phyloP scores from a whole-genome alignment of 2,329 filamentous ascomycete genomes.

The Fusarium sp. region DNA sequence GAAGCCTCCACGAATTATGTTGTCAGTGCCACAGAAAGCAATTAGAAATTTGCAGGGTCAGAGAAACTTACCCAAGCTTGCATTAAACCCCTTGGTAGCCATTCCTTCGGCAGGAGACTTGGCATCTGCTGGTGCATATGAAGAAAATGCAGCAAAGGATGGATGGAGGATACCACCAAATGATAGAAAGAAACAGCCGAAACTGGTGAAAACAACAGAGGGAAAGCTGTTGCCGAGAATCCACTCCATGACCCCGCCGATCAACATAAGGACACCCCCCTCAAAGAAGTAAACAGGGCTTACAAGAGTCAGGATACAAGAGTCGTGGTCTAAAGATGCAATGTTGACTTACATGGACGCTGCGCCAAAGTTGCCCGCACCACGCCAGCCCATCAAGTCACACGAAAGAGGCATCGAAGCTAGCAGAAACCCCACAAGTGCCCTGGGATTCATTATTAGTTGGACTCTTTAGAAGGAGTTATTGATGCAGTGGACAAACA shows the following conservation, averaged over 20 bases:
- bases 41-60: too few relatives aligned
- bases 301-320: not conserved
- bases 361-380: slow-evolving; percentile 59
- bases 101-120: slow-evolving; percentile 55
- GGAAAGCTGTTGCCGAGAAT: slow-evolving; percentile 70
- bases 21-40: too few relatives aligned
- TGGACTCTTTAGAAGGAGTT: too few relatives aligned
- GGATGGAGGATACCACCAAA: slow-evolving; percentile 66
- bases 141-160: slow-evolving; percentile 61
- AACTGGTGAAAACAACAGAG: slow-evolving; percentile 67
- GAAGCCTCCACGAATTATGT: slow-evolving; percentile 57
- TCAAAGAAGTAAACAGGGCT: slow-evolving; percentile 63
- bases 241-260: slow-evolving; percentile 65
- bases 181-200: slow-evolving; percentile 66
- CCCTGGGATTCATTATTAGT: slow-evolving; percentile 50
- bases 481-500: slow-evolving; percentile 53
- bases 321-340: not conserved
- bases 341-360: slow-evolving; percentile 57
- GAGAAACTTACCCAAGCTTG: slow-evolving; percentile 62
- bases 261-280: slow-evolving; percentile 63
- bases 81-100: slow-evolving; percentile 61
- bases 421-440: slow-evolving; percentile 63
- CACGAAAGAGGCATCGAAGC: slow-evolving; percentile 60
- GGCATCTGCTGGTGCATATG: slow-evolving; percentile 53
- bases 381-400: slow-evolving; percentile 66